Evolutionary conservation across 305 asterid species (phyloP), one percentile per base, ranked within the genome.

Genomic region (Petunia hybrid): DNA sequence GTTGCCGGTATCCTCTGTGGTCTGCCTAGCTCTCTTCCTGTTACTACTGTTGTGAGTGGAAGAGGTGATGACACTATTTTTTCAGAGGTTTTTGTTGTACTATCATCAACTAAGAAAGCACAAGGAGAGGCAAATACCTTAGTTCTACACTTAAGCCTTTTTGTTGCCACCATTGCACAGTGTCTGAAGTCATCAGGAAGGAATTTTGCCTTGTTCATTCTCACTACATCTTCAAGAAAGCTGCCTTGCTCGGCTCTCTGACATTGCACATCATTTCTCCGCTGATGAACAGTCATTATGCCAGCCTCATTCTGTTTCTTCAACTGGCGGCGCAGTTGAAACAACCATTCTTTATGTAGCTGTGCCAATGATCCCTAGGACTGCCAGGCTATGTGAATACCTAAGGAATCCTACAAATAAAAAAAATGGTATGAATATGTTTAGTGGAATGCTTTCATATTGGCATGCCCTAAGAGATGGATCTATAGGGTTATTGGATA

Each of bases 401-500:
- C 92, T 97, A 81, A 92, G 93, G 87, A 92, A 83, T 78, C 88
- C 94, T 69, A 85, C 89, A 73, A 73, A 75, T 77, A 93, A 89
- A 81, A 92, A 91, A 74, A 90, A 85, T 83, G 86, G 80, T 60
- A 84, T 62, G 76, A 89, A 86, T 82, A 84, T 82, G 84, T 84
- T 65, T 82, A 88, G 87, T 83, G 89, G 94, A 79, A 86, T 86
- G 91, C 91, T 97, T 76, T 97, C 99, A 31, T 82, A 89, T 87
- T 90, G 95, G 92, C 95, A 93, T 86, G 99, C 99, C 16, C 80
- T 93, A 73, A 88, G 95, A 80, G 99, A 97, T 88, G 99, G 98
- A 46, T 94, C 93, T 82, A 85, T 95, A 81, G 99, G 99, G 84
- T 83, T 97, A 85, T 82, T 97, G 90, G 96, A 93, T 82, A 88